These are phyloP conservation scores for Datura wrightii DNA, from an alignment of 257 asterid genomes.

Conservation along the genomic window DNA sequence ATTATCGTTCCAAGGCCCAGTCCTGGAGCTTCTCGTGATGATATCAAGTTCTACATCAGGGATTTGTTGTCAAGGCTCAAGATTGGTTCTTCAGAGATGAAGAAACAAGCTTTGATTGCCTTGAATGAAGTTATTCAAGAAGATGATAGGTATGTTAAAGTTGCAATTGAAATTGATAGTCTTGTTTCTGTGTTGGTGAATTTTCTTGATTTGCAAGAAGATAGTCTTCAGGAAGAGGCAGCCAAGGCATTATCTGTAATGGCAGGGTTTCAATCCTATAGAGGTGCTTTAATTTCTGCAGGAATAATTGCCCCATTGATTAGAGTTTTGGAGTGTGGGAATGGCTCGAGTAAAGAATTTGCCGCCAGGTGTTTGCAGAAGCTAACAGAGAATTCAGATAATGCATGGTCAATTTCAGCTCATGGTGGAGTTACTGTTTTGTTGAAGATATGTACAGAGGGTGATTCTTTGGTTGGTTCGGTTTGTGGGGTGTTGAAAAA, in stretches of 20 bases:
- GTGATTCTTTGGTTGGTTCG: slow-evolving; percentile 48
- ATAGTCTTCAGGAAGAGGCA: slow-evolving; percentile 69
- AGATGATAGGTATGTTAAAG: slow-evolving; percentile 68
- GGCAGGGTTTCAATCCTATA: slow-evolving; percentile 51
- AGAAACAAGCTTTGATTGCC: slow-evolving; percentile 66
- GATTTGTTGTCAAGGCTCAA: slow-evolving; percentile 76
- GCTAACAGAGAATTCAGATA: slow-evolving; percentile 84
- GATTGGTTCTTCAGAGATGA: slow-evolving; percentile 76
- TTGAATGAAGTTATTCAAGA: slow-evolving; percentile 65
- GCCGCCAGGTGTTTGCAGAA: slow-evolving; percentile 82
- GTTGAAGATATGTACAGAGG: slow-evolving; percentile 64
- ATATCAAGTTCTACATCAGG: slow-evolving; percentile 62
- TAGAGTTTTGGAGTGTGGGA: slow-evolving; percentile 73
- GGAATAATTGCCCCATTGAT: slow-evolving; percentile 73
- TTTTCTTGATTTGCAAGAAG: slow-evolving; percentile 68
- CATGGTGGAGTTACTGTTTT: slow-evolving; percentile 89
- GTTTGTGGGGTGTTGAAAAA: slow-evolving; percentile 87
- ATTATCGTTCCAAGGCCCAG: slow-evolving; percentile 74
- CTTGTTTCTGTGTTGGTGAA: slow-evolving; percentile 53
- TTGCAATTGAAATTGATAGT: slow-evolving; percentile 63
- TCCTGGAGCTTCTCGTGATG: slow-evolving; percentile 72
- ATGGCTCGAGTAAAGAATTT: slow-evolving; percentile 55
- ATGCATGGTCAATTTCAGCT: slow-evolving; percentile 91
- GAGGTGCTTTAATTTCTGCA: slow-evolving; percentile 50
- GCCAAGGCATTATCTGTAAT: slow-evolving; percentile 58